These are phyloP conservation scores for Penicillium sp. DNA, from an alignment of 2,329 filamentous ascomycete genomes.

Conservation along the genomic window DNA sequence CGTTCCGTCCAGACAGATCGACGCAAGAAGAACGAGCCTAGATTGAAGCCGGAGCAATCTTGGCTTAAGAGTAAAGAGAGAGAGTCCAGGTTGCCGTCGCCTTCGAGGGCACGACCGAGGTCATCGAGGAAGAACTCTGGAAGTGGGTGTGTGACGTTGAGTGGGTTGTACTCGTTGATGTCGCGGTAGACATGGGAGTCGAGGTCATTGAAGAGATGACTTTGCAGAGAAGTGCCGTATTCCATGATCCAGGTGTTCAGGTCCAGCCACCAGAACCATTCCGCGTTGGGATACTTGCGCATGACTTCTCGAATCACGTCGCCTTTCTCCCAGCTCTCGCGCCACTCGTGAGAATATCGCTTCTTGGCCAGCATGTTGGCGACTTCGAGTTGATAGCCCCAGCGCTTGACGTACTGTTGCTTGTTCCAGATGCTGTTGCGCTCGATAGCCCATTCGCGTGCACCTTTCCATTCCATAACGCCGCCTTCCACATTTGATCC, in stretches of 20 bases:
- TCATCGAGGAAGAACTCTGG: constrained; percentile 76
- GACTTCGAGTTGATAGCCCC: constrained; percentile 96
- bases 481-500: constrained; percentile 94
- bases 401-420: constrained; percentile 80
- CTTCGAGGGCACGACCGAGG: constrained; percentile 71
- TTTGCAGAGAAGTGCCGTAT: constrained; percentile 84
- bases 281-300: constrained; percentile 91
- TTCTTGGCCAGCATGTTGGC: constrained; percentile 99
- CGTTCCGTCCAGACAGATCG: constrained; percentile 89
- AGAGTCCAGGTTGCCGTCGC: constrained; percentile 77
- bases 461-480: constrained; percentile 99
- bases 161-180: constrained; percentile 93
- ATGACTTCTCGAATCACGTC: constrained; percentile 88
- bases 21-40: constrained; percentile 91
- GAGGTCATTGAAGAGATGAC: constrained; percentile 86
- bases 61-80: constrained; percentile 89
- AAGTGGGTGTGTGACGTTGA: constrained; percentile 88
- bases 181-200: constrained; percentile 81
- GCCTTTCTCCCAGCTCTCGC: constrained; percentile 99
- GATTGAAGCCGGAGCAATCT: constrained; percentile 94
- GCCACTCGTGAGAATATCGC: constrained; percentile 97
- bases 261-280: constrained; percentile 99
- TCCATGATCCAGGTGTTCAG: constrained; percentile 99
- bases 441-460: constrained; percentile 97
- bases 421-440: constrained; percentile 96